Evolutionary conservation across 257 asterid species (phyloP), one percentile per base, ranked within the genome.

Genomic region (Coffea canephora): DNA sequence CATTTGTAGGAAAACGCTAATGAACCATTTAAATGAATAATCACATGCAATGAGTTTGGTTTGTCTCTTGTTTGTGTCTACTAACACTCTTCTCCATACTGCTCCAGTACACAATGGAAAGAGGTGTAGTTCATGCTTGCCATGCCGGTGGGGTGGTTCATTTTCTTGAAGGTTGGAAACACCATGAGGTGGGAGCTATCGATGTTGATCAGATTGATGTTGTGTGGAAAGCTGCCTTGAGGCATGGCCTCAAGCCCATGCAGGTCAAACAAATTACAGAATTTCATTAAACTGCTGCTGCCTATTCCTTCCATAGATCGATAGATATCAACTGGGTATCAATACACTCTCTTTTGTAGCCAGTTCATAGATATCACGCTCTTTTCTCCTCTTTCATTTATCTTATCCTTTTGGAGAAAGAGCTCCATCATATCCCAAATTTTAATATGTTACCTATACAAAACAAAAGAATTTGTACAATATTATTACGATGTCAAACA

Each of bases 111-210:
- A 92, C 98, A 46, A 82, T 94, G 96, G 97, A 61, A 79, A 86
- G 98, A 89, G 98, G 97, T 43, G 91, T 89, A 41, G 96, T 94
- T 21, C 98, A 94, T 83, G 98, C 98, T n/a, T 94, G 98, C 87
- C 98, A 94, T 55, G 98, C 98, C 1, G 98, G 98, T 45, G 98
- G 98, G 55, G 87, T 90, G 55, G 94, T 94, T 54, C 98, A 94
- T 87, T 84, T 83, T 79, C 97, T 94, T 74, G 90, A 94, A 92
- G 94, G 91, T 6, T 94, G 98, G 98, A 57, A 80, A 57, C 98
- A 94, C 80, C 95, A 94, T 69, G 98, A 94, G 69, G 97, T 94
- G 41, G 98, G 98, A 45, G 97, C 98, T 16, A 79, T 94, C 64
- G 23, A 90, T 41, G 97, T 94, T 3, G 97, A 93, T 65, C 93